phyloP scores from a whole-genome alignment of 371 early-diverging fungal species.

The Mortierella sp. region DNA sequence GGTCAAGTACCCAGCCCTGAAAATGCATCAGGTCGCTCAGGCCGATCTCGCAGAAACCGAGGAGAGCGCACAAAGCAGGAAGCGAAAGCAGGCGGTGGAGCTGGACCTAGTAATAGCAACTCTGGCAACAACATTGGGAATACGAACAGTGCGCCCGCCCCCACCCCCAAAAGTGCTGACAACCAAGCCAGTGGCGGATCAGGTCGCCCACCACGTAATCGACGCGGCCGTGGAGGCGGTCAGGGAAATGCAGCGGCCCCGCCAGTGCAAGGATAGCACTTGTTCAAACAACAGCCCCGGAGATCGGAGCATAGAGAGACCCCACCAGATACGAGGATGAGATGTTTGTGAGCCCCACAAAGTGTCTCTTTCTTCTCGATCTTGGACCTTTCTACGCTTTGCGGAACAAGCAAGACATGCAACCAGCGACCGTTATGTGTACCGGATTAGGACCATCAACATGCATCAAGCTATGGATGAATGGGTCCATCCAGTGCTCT shows the following conservation, averaged over 20 bases:
- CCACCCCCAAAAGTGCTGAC: slow-evolving; percentile 13
- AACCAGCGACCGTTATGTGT: too few relatives aligned
- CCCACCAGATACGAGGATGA: too few relatives aligned
- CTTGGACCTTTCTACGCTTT: too few relatives aligned
- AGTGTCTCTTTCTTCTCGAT: too few relatives aligned
- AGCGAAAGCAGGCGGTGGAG: slow-evolving; percentile 13
- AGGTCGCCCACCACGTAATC: slow-evolving; percentile 24
- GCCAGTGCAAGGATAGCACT: slow-evolving; percentile 28
- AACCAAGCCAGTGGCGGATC: slow-evolving; percentile 24
- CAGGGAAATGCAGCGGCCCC: slow-evolving; percentile 14
- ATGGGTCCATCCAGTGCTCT: too few relatives aligned
- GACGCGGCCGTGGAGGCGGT: slow-evolving; percentile 35
- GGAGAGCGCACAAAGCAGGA: slow-evolving; percentile 32
- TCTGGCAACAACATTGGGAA: neutral
- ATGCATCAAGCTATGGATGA: too few relatives aligned
- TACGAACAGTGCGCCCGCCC: neutral
- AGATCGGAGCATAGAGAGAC: too few relatives aligned
- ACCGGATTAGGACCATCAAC: too few relatives aligned
- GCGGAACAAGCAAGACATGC: too few relatives aligned
- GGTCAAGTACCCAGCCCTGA: slow-evolving; percentile 10
- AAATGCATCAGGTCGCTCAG: slow-evolving; percentile 8
- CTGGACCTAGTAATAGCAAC: neutral
- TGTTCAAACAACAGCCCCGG: neutral
- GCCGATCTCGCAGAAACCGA: slow-evolving; percentile 21
- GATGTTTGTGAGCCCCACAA: too few relatives aligned